Evolutionary conservation across 1,139 yeast genomes (phyloP).

Genomic region (Taiozyma onychis): DNA sequence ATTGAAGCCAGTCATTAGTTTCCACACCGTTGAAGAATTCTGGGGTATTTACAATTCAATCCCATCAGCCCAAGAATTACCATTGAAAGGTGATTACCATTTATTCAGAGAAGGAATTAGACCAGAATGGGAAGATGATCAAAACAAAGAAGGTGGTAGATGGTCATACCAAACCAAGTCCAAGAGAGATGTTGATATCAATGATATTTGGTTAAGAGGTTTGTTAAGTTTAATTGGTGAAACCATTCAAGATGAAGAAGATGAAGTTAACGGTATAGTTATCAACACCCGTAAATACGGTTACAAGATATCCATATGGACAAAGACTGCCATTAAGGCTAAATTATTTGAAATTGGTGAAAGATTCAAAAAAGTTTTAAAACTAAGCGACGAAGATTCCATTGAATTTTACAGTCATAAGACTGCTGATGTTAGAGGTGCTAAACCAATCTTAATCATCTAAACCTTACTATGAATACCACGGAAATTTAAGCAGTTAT

Average conservation of each 20-base stretch:
- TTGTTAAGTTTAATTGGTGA: conserved; percentile 93
- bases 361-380: conserved; percentile 76
- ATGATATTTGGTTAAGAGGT: conserved; percentile 91
- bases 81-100: conserved; percentile 91
- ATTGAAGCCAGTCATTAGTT: conserved; percentile 88
- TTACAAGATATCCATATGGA: conserved; percentile 90
- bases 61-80: conserved; percentile 89
- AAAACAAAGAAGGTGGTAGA: conserved; percentile 89
- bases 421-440: conserved; percentile 39
- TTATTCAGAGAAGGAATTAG: conserved; percentile 90
- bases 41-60: conserved; percentile 97
- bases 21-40: conserved; percentile 92
- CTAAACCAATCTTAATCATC: conserved; percentile 24
- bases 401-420: conserved; percentile 72
- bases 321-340: conserved; percentile 68
- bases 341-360: conserved; percentile 69
- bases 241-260: conserved; percentile 82
- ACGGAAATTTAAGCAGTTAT: not conserved
- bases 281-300: conserved; percentile 81
- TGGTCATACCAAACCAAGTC: conserved; percentile 81
- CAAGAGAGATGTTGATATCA: conserved; percentile 56
- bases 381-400: conserved; percentile 59
- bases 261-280: conserved; percentile 91
- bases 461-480: conserved; percentile 6
- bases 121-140: conserved; percentile 98